A percentile compares a stretch with the other conserved stretches of the same genome.
These are phyloP conservation scores for Cicer yamashitae DNA, from an alignment of 306 rosid species.

Conservation along the genomic window DNA sequence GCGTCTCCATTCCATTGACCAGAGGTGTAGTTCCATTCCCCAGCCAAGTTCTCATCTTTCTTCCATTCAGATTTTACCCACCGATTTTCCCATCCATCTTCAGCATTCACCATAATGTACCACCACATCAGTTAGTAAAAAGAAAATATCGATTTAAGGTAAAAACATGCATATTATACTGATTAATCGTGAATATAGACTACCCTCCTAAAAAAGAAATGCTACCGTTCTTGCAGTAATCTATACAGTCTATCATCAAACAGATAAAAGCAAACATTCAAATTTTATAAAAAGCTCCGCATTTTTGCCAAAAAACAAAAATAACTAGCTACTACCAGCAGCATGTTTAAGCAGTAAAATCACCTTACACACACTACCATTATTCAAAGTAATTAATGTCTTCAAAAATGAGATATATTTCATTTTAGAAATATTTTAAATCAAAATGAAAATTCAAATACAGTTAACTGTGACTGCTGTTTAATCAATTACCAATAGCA, in stretches of 20 bases:
- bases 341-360: too few relatives aligned
- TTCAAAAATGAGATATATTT: not conserved
- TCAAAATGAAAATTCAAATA: not conserved
- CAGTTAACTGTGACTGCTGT: not conserved
- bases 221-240: not conserved
- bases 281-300: not conserved
- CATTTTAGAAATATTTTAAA: not conserved
- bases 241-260: not conserved
- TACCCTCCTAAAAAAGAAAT: not conserved
- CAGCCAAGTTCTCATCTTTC: slow-evolving; percentile 82
- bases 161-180: not conserved
- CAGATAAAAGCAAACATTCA: slow-evolving; percentile 17
- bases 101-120: slow-evolving; percentile 38
- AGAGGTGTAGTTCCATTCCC: slow-evolving; percentile 95
- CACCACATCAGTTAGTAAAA: slow-evolving; percentile 36
- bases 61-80: slow-evolving; percentile 99
- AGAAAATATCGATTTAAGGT: not conserved
- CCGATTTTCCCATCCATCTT: slow-evolving; percentile 90
- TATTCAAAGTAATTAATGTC: not conserved
- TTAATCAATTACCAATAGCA: not conserved
- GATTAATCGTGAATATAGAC: not conserved
- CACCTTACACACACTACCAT: too few relatives aligned
- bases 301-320: not conserved
- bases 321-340: too few relatives aligned
- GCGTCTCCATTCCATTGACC: slow-evolving; percentile 95